Conservation (phyloP, 768 basidiomycete species). For the Neoboletus magnificus region DNA sequence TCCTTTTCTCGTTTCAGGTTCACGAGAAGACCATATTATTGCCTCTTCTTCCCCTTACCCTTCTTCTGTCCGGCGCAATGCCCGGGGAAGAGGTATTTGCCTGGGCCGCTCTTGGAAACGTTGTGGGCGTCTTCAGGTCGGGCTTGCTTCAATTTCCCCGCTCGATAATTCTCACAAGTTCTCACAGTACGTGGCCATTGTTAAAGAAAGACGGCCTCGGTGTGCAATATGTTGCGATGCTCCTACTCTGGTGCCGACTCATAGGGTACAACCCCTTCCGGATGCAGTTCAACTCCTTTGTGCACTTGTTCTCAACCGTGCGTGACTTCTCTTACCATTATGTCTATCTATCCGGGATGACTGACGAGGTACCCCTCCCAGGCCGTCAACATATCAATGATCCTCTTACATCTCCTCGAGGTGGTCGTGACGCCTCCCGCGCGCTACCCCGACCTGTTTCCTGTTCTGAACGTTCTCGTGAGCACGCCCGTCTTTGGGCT, state of each 20-base stretch:
- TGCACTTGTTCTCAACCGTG: conserved; percentile 55
- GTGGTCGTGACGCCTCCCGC: conserved; percentile 57
- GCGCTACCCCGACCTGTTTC: conserved; percentile 81
- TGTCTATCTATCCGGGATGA: neutral
- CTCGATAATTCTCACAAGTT: neutral
- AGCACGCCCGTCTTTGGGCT: conserved; percentile 77
- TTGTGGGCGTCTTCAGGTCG: conserved; percentile 86
- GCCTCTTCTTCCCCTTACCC: conserved; percentile 79
- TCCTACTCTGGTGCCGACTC: conserved; percentile 76
- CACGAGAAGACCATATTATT: conserved; percentile 92
- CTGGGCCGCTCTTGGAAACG: conserved; percentile 54
- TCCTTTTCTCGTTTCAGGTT: conserved; percentile 94
- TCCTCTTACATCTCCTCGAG: conserved; percentile 64
- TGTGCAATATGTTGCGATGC: conserved; percentile 66
- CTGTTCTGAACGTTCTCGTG: conserved; percentile 80
- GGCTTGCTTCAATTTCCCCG: conserved; percentile 11
- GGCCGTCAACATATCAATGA: conserved; percentile 55
- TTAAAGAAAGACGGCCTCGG: conserved; percentile 75
- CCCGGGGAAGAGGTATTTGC: conserved; percentile 24
- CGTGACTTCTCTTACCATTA: conserved; percentile 1
- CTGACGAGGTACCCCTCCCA: conserved; percentile 15
- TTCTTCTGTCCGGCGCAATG: conserved; percentile 58
- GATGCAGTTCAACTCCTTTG: conserved; percentile 41
- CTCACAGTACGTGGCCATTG: conserved; percentile 88
- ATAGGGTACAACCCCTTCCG: conserved; percentile 74